A percentile compares a stretch with the other conserved stretches of the same genome.
Evolutionary conservation across 2,329 filamentous ascomycete species (phyloP).

Genomic region (Aspergillus sp.): DNA sequence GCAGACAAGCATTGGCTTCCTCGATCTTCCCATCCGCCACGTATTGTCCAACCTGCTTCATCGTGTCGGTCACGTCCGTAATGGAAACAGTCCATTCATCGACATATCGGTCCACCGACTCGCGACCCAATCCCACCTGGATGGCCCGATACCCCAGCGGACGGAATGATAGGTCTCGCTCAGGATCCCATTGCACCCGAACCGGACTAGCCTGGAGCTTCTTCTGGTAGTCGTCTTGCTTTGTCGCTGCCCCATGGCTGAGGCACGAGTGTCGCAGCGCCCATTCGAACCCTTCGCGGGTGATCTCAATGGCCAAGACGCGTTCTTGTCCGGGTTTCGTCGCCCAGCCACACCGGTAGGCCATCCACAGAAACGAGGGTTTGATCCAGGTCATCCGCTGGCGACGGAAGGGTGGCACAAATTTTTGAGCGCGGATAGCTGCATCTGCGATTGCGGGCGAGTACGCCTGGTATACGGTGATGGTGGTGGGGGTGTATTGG

Average conservation of each 20-base stretch:
- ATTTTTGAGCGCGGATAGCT: constrained; percentile 52
- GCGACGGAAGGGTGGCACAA: constrained; percentile 53
- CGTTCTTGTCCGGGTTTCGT: constrained; percentile 55
- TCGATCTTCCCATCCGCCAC: constrained; percentile 44
- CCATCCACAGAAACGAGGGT: constrained; percentile 63
- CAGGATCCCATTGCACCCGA: constrained; percentile 65
- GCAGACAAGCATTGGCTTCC: constrained; percentile 14
- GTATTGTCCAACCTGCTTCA: constrained; percentile 46
- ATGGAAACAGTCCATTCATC: constrained; percentile 55
- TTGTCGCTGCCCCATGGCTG: constrained; percentile 19
- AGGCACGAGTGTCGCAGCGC: constrained; percentile 43
- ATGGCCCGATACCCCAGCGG: constrained; percentile 55
- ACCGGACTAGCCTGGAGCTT: constrained; percentile 35
- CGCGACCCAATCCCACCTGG: constrained; percentile 59
- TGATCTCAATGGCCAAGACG: constrained; percentile 59
- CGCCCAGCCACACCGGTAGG: constrained; percentile 62
- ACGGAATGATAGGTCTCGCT: constrained; percentile 49
- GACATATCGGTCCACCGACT: constrained; percentile 48
- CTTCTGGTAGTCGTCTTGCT: constrained; percentile 19
- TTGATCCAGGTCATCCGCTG: constrained; percentile 66
- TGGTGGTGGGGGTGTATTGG: constrained; percentile 48
- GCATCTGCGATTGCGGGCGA: constrained; percentile 51
- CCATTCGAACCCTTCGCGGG: constrained; percentile 49
- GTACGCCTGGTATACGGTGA: constrained; percentile 65
- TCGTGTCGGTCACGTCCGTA: constrained; percentile 58